Percentiles rank a stretch among this genome's conserved stretches.
These are phyloP conservation scores for Cystobasidium sp. DNA, from an alignment of 1,284 basidiomycete species.

Conservation along the genomic window DNA sequence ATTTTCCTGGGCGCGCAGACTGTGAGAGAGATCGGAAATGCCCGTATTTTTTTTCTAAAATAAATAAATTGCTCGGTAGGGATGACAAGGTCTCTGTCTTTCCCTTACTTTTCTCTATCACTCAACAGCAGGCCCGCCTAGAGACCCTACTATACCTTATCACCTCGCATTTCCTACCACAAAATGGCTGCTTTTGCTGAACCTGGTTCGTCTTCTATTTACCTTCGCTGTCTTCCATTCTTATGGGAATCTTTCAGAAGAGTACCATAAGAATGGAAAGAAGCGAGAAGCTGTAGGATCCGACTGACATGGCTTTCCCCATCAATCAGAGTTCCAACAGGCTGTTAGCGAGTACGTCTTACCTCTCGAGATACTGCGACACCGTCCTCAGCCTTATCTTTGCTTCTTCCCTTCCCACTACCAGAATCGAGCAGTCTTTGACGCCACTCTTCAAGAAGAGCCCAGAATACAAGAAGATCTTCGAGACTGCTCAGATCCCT, in stretches of 20 bases:
- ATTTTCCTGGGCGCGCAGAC: background rate
- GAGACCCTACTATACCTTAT: background rate
- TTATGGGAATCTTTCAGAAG: background rate
- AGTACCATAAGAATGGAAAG: background rate
- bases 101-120: too few relatives aligned
- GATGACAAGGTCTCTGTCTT: background rate
- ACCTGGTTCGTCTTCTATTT: constrained; percentile 8
- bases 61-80: background rate
- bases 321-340: constrained; percentile 63
- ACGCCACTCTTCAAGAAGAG: constrained; percentile 70
- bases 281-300: background rate
- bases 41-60: too few relatives aligned
- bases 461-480: constrained; percentile 72
- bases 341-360: constrained; percentile 48
- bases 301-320: background rate
- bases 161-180: background rate
- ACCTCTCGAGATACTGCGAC: background rate
- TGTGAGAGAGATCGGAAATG: background rate
- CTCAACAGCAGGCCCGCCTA: background rate
- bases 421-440: constrained; percentile 70
- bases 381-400: constrained; percentile 21
- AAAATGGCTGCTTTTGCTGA: constrained; percentile 6
- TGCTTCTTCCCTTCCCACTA: constrained; percentile 62
- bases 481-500: constrained; percentile 67
- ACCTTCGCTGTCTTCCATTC: background rate